These are phyloP conservation scores for Termitomyces heimii DNA, from an alignment of 768 basidiomycete genomes.

Conservation along the genomic window DNA sequence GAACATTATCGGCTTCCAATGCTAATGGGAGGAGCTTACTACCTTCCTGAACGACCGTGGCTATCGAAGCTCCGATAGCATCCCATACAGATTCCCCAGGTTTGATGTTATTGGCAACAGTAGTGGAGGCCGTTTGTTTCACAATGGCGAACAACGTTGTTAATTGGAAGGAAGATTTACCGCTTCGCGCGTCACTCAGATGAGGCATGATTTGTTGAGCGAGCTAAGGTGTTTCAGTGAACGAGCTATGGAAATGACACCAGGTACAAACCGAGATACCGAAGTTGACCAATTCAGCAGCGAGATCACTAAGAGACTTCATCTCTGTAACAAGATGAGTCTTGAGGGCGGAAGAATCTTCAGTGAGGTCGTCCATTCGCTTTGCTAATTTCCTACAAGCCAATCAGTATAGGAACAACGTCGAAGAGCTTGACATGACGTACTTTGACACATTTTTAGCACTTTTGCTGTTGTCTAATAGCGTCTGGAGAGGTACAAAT, in stretches of 20 bases:
- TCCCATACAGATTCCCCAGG: conserved; percentile 73
- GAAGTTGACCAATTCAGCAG: conserved; percentile 83
- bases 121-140: conserved; percentile 66
- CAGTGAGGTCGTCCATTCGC: conserved; percentile 74
- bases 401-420: not conserved
- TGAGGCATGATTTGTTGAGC: conserved; percentile 88
- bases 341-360: conserved; percentile 67
- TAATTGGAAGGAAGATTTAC: conserved; percentile 77
- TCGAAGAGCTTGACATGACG: conserved; percentile 15
- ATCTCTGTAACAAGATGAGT: conserved; percentile 67
- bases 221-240: conserved; percentile 41
- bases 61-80: conserved; percentile 62
- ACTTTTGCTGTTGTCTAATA: conserved; percentile 77
- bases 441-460: conserved; percentile 80
- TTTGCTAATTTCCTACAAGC: conserved; percentile 78
- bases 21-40: conserved; percentile 64
- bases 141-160: conserved; percentile 64
- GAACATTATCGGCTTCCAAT: conserved; percentile 69
- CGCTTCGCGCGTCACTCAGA: conserved; percentile 70
- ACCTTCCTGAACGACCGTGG: conserved; percentile 65
- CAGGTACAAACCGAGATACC: conserved; percentile 67
- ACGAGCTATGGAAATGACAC: not conserved
- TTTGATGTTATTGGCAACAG: conserved; percentile 60
- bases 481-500: conserved; percentile 73
- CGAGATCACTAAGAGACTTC: conserved; percentile 61